phyloP scores from a whole-genome alignment of 2,329 filamentous ascomycete species.

The Cyanodermella asteris region DNA sequence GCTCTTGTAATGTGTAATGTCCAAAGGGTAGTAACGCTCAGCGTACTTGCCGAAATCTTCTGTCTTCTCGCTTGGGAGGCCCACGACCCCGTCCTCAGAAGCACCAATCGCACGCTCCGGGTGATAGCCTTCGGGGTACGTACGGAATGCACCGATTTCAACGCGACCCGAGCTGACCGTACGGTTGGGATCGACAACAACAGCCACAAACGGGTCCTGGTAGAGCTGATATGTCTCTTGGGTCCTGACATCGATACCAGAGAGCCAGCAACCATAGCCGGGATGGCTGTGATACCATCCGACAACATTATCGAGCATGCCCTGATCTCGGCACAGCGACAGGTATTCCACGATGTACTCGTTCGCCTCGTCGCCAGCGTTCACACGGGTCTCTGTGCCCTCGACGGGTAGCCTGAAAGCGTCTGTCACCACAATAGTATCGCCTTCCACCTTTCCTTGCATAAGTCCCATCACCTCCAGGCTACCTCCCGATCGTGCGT shows the following conservation, averaged over 20 bases:
- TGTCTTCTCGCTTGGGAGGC: slow-evolving; percentile 78
- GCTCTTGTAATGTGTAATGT: slow-evolving; percentile 87
- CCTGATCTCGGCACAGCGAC: slow-evolving; percentile 48
- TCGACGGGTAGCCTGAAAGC: slow-evolving; percentile 87
- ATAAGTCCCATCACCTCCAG: slow-evolving; percentile 96
- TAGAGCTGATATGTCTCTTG: slow-evolving; percentile 68
- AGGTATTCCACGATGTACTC: slow-evolving; percentile 90
- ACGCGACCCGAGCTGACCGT: slow-evolving; percentile 90
- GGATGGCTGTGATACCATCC: slow-evolving; percentile 98
- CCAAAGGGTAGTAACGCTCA: slow-evolving; percentile 72
- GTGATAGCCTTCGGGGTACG: slow-evolving; percentile 57
- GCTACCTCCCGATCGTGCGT: slow-evolving; percentile 78
- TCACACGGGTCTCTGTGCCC: slow-evolving; percentile 94
- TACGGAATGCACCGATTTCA: slow-evolving; percentile 91
- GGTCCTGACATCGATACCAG: slow-evolving; percentile 82
- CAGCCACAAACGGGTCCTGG: slow-evolving; percentile 78
- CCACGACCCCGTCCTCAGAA: slow-evolving; percentile 30
- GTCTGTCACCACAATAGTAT: slow-evolving; percentile 77
- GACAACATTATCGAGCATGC: slow-evolving; percentile 73
- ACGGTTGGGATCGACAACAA: slow-evolving; percentile 89
- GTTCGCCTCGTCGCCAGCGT: slow-evolving; percentile 86
- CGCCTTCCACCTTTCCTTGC: slow-evolving; percentile 76
- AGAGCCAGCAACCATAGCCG: slow-evolving; percentile 94
- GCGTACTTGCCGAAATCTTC: slow-evolving; percentile 91
- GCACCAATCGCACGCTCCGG: slow-evolving; percentile 24